phyloP scores from a whole-genome alignment of 371 early-diverging fungal genomes.

The Dichotomocladium elegans region DNA sequence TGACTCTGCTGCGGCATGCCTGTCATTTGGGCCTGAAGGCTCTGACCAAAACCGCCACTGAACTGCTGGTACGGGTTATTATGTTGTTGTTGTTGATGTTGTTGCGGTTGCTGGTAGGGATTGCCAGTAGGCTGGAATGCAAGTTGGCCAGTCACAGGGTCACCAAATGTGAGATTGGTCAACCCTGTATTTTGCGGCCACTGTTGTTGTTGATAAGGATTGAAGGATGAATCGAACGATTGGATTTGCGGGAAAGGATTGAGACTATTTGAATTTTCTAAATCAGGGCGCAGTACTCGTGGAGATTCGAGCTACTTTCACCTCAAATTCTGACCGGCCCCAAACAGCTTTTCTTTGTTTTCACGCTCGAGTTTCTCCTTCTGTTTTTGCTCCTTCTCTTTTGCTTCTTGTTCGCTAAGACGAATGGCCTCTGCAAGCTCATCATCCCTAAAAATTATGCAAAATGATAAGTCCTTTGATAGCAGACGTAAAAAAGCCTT shows the following conservation, averaged over 20 bases:
- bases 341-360: constrained; percentile 46
- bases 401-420: constrained; percentile 38
- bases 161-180: constrained; percentile 14
- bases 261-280: constrained; percentile 9
- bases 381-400: constrained; percentile 32
- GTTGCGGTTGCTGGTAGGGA: constrained; percentile 34
- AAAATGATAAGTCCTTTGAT: background rate
- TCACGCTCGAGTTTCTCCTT: constrained; percentile 24
- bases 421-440: constrained; percentile 39
- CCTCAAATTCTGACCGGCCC: background rate
- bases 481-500: background rate
- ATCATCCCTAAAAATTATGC: constrained; percentile 22
- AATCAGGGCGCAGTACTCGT: background rate
- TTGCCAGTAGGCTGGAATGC: constrained; percentile 20
- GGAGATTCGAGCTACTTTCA: background rate
- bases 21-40: constrained; percentile 34
- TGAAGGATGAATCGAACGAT: constrained; percentile 5
- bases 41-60: constrained; percentile 11
- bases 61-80: constrained; percentile 17
- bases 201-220: constrained; percentile 12
- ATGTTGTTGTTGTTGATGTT: constrained; percentile 24
- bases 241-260: constrained; percentile 20
- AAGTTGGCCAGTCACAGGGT: constrained; percentile 26
- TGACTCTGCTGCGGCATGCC: constrained; percentile 38
- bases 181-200: constrained; percentile 14